A percentile compares a stretch with the other conserved stretches of the same genome.
Conservation (phyloP, 202 grass and related monocot genomes). For the Zoysia matrella region DNA sequence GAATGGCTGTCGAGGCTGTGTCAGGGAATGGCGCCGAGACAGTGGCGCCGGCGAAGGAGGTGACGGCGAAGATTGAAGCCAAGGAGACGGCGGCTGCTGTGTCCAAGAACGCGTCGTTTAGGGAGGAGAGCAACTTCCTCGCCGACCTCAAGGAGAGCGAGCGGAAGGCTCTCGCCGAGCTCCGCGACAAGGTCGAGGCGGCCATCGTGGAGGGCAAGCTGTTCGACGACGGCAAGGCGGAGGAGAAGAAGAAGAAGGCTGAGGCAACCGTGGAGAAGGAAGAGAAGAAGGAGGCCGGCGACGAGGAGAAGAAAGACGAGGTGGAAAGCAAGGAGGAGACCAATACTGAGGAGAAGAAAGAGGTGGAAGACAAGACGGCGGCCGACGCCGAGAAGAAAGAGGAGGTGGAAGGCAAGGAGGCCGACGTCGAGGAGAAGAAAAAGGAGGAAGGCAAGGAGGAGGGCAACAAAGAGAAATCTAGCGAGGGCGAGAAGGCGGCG, state of each 20-base stretch:
- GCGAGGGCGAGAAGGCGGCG: slow-evolving; percentile 14
- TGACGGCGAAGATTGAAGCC: slow-evolving; percentile 38
- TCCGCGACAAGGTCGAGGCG: slow-evolving; percentile 77
- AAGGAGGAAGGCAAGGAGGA: slow-evolving; percentile 4
- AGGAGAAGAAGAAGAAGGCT: slow-evolving; percentile 2
- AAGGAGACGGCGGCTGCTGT: slow-evolving; percentile 38
- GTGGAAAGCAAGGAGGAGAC: slow-evolving; percentile 12
- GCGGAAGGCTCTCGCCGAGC: slow-evolving; percentile 77
- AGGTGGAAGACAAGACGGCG: no score
- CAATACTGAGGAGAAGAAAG: no score
- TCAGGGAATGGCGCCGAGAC: slow-evolving; percentile 30
- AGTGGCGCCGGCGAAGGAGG: slow-evolving; percentile 49
- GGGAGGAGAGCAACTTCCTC: slow-evolving; percentile 93
- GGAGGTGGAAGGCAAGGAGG: neutral
- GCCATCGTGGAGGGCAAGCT: slow-evolving; percentile 64
- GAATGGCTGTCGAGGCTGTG: slow-evolving; percentile 59
- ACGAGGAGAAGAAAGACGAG: slow-evolving; percentile 26
- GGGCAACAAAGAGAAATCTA: slow-evolving; percentile 30
- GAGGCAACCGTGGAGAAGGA: slow-evolving; percentile 20
- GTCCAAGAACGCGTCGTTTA: slow-evolving; percentile 68
- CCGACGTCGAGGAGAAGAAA: neutral
- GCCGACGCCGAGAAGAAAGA: no score
- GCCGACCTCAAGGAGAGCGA: slow-evolving; percentile 79
- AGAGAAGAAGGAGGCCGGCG: neutral
- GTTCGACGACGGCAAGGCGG: slow-evolving; percentile 43